These are phyloP conservation scores for Obba rivulosa DNA, from an alignment of 768 basidiomycete genomes.

Conservation along the genomic window DNA sequence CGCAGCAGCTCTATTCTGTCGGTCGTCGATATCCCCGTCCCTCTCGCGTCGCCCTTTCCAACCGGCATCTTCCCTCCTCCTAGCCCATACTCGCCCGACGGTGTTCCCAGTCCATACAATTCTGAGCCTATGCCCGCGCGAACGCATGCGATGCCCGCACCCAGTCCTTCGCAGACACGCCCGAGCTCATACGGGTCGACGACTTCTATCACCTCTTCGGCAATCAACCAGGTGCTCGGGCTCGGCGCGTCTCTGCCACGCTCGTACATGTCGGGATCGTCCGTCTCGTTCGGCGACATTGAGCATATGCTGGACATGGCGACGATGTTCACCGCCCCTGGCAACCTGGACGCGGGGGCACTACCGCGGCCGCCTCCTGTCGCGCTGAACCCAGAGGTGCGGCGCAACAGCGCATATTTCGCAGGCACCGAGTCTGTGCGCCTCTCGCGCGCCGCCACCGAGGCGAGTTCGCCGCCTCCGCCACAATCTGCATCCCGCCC, in stretches of 20 bases:
- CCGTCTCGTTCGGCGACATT: slow-evolving; percentile 39
- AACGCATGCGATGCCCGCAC: too few species aligned
- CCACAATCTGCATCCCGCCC: background rate
- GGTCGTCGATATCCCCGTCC: slow-evolving; percentile 4
- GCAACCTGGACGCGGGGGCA: slow-evolving; percentile 2
- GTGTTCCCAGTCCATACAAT: too few species aligned
- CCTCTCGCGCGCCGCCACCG: background rate
- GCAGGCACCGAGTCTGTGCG: slow-evolving; percentile 8
- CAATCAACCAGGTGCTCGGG: too few species aligned
- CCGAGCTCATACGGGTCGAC: background rate
- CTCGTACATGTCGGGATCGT: slow-evolving; percentile 7
- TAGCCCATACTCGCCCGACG: background rate
- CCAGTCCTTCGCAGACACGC: slow-evolving; percentile 4
- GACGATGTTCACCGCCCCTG: slow-evolving; percentile 25
- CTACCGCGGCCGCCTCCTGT: slow-evolving; percentile 3
- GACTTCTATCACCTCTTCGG: too few species aligned
- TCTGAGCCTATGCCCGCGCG: too few species aligned
- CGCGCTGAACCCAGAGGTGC: slow-evolving; percentile 6
- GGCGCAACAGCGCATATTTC: slow-evolving; percentile 14
- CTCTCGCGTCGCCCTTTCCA: slow-evolving; percentile 5
- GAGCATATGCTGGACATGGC: slow-evolving; percentile 53
- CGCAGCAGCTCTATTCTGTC: slow-evolving; percentile 5
- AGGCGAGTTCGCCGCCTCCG: background rate
- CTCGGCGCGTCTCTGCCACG: too few species aligned
- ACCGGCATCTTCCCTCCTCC: background rate